phyloP scores from a whole-genome alignment of 2,329 filamentous ascomycete genomes.

The Graphilbum ipis-grandicollis region DNA sequence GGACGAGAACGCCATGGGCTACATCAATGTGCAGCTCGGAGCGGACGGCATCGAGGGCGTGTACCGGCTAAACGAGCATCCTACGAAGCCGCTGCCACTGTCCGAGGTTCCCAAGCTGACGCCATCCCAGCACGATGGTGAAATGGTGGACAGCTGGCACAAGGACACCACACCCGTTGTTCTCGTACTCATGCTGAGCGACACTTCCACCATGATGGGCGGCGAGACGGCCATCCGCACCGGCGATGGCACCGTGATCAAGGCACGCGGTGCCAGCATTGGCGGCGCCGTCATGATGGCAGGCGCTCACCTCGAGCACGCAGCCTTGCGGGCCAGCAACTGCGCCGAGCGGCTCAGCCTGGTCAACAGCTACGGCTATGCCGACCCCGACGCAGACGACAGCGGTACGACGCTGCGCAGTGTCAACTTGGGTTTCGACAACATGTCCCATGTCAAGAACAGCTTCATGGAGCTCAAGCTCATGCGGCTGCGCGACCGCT shows the following conservation, averaged over 20 bases:
- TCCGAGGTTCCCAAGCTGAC: background rate
- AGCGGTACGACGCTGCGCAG: constrained; percentile 6
- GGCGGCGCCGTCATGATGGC: constrained; percentile 7
- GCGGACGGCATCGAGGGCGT: constrained; percentile 6
- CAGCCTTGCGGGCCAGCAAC: constrained; percentile 7
- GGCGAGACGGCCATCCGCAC: constrained; percentile 8
- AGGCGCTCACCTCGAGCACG: constrained; percentile 6
- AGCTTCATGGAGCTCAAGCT: constrained; percentile 6
- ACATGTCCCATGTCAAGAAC: constrained; percentile 4
- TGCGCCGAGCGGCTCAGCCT: constrained; percentile 6
- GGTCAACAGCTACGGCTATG: constrained; percentile 8
- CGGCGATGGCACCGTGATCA: constrained; percentile 2
- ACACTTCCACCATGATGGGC: constrained; percentile 7
- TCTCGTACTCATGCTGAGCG: constrained; percentile 7
- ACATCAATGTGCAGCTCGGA: constrained; percentile 8
- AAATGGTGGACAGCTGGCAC: constrained; percentile 6
- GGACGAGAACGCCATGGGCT: constrained; percentile 8
- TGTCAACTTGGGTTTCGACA: constrained; percentile 4
- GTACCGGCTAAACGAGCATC: constrained; percentile 4
- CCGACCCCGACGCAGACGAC: constrained; percentile 6
- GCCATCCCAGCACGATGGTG: background rate
- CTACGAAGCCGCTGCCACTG: constrained; percentile 1
- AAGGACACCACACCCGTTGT: constrained; percentile 7
- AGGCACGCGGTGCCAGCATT: constrained; percentile 5
- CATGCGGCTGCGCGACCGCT: constrained; percentile 5